These are phyloP conservation scores for Niebla homalea DNA, from an alignment of 495 filamentous ascomycete species.

Conservation along the genomic window DNA sequence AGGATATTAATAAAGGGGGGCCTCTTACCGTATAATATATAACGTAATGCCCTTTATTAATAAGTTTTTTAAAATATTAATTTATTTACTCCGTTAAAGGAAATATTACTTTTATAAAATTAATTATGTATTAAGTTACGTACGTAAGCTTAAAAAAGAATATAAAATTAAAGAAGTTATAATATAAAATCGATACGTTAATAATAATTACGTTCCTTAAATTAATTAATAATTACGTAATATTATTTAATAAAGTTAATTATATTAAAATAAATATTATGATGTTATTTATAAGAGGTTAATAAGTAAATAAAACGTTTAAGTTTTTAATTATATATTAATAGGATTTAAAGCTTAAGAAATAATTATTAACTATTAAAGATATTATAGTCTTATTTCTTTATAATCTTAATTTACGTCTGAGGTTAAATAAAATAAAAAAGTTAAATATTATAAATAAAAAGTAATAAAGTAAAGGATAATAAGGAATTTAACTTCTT, in stretches of 20 bases:
- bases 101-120: neutral
- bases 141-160: neutral
- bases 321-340: neutral
- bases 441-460: no score
- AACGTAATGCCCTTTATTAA: neutral
- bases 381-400: neutral
- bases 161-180: slow-evolving; percentile 2
- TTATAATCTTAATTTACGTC: neutral
- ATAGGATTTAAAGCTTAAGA: neutral
- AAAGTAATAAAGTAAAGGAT: no score
- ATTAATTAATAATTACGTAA: neutral
- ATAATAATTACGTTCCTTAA: neutral
- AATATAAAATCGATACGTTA: neutral
- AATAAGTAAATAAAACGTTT: neutral
- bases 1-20: neutral
- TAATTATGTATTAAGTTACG: neutral
- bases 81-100: no score
- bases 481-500: no score
- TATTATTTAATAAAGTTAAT: neutral
- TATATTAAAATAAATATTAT: neutral
- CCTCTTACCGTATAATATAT: neutral
- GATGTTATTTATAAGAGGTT: neutral
- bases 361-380: neutral
- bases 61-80: neutral
- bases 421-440: no score